Percentiles rank a stretch among this genome's conserved stretches.
Conservation (phyloP, 768 basidiomycete species). For the Hysterangium stoloniferum region DNA sequence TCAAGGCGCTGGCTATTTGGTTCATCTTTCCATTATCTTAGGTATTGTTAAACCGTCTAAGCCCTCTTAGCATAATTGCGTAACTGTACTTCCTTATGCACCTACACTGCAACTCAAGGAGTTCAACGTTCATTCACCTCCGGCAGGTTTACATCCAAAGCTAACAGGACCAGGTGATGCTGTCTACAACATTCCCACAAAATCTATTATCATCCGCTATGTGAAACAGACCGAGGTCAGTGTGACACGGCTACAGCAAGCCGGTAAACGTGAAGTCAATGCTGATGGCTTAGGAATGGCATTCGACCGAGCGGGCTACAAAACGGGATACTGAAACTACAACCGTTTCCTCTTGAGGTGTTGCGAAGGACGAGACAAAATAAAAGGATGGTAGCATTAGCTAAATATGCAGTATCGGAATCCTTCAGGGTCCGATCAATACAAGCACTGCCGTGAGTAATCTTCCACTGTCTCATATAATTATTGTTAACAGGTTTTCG, state of each 20-base stretch:
- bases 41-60: too few species aligned
- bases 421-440: too few species aligned
- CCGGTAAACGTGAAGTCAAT: constrained; percentile 44
- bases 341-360: constrained; percentile 1
- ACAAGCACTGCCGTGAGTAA: too few species aligned
- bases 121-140: constrained; percentile 12
- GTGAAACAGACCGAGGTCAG: constrained; percentile 42
- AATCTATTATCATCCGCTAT: constrained; percentile 47
- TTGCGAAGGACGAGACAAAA: too few species aligned
- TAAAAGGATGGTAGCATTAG: too few species aligned
- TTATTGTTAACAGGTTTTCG: too few species aligned
- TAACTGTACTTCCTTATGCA: constrained; percentile 18
- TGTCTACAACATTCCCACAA: constrained; percentile 31
- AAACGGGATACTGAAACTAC: constrained; percentile 10
- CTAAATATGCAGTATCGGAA: too few species aligned
- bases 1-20: constrained; percentile 67
- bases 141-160: constrained; percentile 12
- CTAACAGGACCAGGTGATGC: constrained; percentile 33
- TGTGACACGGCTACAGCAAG: constrained; percentile 52
- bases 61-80: constrained; percentile 24
- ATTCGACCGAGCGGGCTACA: constrained; percentile 24
- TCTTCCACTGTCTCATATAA: too few species aligned
- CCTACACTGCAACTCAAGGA: constrained; percentile 25
- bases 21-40: too few species aligned
- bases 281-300: constrained; percentile 79